Evolutionary conservation across 805 yeast species (phyloP).

Genomic region (Hanseniaspora taiwanica): DNA sequence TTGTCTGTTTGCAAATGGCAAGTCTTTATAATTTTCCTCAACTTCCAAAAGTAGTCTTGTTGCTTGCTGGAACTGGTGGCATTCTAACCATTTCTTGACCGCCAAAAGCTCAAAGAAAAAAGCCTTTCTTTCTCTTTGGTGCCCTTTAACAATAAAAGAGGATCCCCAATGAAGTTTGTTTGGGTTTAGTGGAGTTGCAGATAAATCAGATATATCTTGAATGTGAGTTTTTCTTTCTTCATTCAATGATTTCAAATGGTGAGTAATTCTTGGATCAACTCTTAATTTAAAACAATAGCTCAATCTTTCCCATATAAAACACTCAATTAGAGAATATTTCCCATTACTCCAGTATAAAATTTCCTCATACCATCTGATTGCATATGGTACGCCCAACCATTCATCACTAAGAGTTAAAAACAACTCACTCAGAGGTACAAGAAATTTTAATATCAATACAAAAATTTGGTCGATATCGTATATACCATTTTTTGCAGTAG

Average conservation of each 20-base stretch:
- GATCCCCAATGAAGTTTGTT: slow-evolving; percentile 9
- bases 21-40: not conserved
- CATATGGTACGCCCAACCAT: slow-evolving; percentile 30
- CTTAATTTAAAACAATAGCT: slow-evolving; percentile 37
- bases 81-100: slow-evolving; percentile 52
- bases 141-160: slow-evolving; percentile 33
- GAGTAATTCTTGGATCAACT: slow-evolving; percentile 26
- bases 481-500: not conserved
- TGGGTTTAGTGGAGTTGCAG: slow-evolving; percentile 1
- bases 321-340: slow-evolving; percentile 16
- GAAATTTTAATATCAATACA: not conserved
- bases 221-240: slow-evolving; percentile 5
- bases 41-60: not conserved
- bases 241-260: slow-evolving; percentile 17
- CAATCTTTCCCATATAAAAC: slow-evolving; percentile 39
- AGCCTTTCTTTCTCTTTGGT: slow-evolving; percentile 57
- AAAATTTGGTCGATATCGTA: not conserved
- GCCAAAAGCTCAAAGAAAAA: slow-evolving; percentile 68
- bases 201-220: not conserved
- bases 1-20: slow-evolving; percentile 13
- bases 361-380: slow-evolving; percentile 31
- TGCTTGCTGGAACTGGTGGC: slow-evolving; percentile 9
- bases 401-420: slow-evolving; percentile 32
- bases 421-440: slow-evolving; percentile 37
- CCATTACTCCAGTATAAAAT: slow-evolving; percentile 22